Conservation (phyloP, 176 grass and related monocot species). For the Phragmites australis region DNA sequence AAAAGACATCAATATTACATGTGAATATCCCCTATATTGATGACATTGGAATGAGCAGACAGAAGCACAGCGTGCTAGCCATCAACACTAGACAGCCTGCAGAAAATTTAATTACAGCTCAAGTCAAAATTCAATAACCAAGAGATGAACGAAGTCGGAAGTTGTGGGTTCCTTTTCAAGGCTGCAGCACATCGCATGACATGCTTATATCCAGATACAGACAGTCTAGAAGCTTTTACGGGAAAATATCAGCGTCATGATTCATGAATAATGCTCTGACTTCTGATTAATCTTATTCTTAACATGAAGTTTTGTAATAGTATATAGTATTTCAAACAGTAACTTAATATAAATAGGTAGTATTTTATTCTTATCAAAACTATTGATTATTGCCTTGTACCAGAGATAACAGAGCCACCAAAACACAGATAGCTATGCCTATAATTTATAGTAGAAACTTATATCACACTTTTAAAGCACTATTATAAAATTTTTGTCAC, state of each 20-base stretch:
- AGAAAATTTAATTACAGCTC: background rate
- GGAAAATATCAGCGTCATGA: background rate
- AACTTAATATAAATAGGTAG: background rate
- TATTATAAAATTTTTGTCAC: background rate
- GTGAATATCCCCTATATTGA: background rate
- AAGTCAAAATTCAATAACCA: background rate
- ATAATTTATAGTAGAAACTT: background rate
- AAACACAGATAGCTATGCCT: background rate
- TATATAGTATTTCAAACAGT: background rate
- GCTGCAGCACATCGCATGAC: background rate
- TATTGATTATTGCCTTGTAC: background rate
- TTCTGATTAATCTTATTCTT: background rate
- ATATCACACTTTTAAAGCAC: background rate
- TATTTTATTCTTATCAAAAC: background rate
- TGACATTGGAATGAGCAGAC: background rate
- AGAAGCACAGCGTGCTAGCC: background rate
- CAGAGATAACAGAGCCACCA: background rate
- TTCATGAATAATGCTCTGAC: background rate
- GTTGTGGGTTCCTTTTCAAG: background rate
- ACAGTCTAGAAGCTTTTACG: background rate
- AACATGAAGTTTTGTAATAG: background rate
- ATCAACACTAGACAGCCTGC: background rate
- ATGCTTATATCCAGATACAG: background rate
- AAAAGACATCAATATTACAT: background rate
- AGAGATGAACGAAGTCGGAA: no score